Evolutionary conservation across 768 basidiomycete species (phyloP).

Genomic region (Lactarius tabidus): DNA sequence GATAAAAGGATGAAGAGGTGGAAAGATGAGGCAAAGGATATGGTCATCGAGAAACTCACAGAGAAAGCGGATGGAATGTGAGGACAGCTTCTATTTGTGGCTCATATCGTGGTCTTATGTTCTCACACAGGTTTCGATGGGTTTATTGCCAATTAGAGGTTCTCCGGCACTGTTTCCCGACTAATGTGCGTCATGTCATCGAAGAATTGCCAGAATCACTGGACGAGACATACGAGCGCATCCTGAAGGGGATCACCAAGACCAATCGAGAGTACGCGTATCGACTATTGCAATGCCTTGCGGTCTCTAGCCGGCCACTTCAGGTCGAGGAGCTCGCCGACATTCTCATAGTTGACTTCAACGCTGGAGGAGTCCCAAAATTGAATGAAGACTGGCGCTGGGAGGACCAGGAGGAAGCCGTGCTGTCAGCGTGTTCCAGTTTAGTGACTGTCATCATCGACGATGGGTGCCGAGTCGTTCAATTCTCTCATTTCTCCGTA

Average conservation of each 20-base stretch:
- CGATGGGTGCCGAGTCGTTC: background rate
- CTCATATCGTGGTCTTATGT: background rate
- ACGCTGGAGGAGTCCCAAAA: background rate
- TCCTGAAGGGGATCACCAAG: background rate
- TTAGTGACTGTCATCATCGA: too few relatives aligned
- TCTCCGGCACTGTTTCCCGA: background rate
- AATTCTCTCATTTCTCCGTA: background rate
- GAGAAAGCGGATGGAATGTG: background rate
- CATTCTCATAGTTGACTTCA: background rate
- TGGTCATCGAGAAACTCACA: background rate
- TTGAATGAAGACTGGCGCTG: too few relatives aligned
- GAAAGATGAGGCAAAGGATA: background rate
- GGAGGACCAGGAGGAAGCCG: background rate
- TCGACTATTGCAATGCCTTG: background rate
- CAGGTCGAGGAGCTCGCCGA: background rate
- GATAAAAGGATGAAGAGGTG: background rate
- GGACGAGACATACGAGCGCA: background rate
- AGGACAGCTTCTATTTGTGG: background rate
- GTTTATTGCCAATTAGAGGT: background rate
- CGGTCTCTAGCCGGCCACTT: background rate
- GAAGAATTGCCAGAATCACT: background rate
- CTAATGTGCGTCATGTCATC: background rate
- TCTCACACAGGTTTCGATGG: background rate
- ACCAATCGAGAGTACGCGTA: background rate
- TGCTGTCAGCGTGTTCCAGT: too few relatives aligned